Conservation (phyloP, 371 early-diverging fungal genomes). For the Rhizomucor miehei region DNA sequence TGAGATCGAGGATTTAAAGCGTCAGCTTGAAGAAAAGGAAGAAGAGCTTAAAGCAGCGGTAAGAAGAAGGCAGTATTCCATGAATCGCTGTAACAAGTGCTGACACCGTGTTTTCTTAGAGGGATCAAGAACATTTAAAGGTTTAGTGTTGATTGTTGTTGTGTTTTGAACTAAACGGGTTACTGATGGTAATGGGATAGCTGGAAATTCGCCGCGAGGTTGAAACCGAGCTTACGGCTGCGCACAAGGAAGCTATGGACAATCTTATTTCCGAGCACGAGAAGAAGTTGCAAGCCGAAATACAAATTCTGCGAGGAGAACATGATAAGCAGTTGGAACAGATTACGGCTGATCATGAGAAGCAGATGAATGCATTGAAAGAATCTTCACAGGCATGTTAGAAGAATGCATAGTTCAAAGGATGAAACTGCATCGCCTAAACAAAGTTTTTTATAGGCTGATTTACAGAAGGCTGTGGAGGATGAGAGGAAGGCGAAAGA, state of each 20-base stretch:
- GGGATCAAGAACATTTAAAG: conserved; percentile 2
- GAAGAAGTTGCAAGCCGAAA: conserved; percentile 5
- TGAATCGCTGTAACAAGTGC: too few species aligned
- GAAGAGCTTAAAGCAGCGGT: conserved; percentile 1
- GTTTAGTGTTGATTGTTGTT: conserved; percentile 1
- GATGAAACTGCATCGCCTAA: too few species aligned
- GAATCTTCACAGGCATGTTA: not conserved
- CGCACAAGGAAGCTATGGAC: conserved; percentile 9
- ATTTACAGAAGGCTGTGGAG: not conserved
- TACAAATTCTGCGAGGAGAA: conserved; percentile 1
- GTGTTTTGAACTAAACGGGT: not conserved
- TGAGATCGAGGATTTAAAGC: conserved; percentile 1
- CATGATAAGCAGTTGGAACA: conserved; percentile 7
- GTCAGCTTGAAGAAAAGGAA: conserved; percentile 5
- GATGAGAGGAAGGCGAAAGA: not conserved
- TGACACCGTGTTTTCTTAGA: not conserved
- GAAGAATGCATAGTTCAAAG: too few species aligned
- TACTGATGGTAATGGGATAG: not conserved
- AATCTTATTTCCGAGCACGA: conserved; percentile 10
- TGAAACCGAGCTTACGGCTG: conserved; percentile 3
- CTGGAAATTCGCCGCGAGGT: conserved; percentile 13
- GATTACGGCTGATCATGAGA: conserved; percentile 1
- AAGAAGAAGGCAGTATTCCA: not conserved
- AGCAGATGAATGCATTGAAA: conserved; percentile 2
- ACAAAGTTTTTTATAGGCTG: not conserved